phyloP scores from a whole-genome alignment of 768 basidiomycete species.

The Paxillus involutus region DNA sequence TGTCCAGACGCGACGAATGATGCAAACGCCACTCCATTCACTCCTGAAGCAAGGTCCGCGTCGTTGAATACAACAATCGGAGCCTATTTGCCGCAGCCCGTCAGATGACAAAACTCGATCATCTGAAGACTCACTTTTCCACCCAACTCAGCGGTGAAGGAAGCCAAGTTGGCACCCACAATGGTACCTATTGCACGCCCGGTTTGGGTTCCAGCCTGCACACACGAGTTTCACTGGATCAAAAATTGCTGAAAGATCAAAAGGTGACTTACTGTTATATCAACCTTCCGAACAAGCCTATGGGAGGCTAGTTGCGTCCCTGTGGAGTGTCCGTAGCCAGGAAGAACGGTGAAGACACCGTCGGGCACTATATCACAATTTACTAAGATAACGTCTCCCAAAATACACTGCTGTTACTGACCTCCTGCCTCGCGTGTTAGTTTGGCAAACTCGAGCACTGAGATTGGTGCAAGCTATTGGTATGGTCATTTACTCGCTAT shows the following conservation, averaged over 20 bases:
- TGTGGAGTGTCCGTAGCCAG: constrained; percentile 65
- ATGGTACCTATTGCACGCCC: constrained; percentile 73
- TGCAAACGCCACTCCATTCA: constrained; percentile 82
- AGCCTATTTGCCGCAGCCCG: constrained; percentile 45
- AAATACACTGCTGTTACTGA: constrained; percentile 29
- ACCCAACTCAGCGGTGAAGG: constrained; percentile 82
- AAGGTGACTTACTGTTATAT: constrained; percentile 63
- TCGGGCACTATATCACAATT: constrained; percentile 56
- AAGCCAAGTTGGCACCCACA: constrained; percentile 71
- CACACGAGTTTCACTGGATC: background rate
- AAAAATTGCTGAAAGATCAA: background rate
- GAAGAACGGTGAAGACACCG: constrained; percentile 71
- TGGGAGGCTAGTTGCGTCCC: constrained; percentile 67
- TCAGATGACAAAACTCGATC: background rate
- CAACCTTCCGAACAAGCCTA: constrained; percentile 73
- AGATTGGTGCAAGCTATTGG: constrained; percentile 69
- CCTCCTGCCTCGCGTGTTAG: constrained; percentile 67
- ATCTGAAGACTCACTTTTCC: constrained; percentile 58
- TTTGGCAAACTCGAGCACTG: constrained; percentile 74
- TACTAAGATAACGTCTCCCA: background rate
- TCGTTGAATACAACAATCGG: constrained; percentile 81
- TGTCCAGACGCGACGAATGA: constrained; percentile 87
- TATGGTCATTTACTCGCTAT: background rate
- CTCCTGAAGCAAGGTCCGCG: constrained; percentile 69
- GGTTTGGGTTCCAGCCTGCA: constrained; percentile 74